Base-by-base conservation (phyloP, 768 basidiomycete genomes). In the Xerocomus spinulosus region DNA sequence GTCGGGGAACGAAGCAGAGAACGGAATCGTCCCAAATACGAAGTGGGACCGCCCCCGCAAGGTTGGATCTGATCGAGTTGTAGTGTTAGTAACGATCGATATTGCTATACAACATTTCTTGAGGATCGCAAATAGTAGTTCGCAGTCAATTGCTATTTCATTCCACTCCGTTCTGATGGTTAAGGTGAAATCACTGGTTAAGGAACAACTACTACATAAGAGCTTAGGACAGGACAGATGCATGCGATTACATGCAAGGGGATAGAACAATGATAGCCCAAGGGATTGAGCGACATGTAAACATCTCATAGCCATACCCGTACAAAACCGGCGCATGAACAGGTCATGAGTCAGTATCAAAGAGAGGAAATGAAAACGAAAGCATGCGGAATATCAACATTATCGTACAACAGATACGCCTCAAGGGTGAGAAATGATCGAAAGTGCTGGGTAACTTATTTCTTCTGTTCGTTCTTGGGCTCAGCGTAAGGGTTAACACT, bases 401-500 rank as follows among this genome's bases (percentile, higher is more conserved):
- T 66, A 67, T 56, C 54, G 57, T 67, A 67, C 66, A 67, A 58
- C 55, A 55, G 39, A 53, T 52, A 45, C 18, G 29, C 44, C 42
- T 44, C 47, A 21, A 37, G 34, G 14, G 40, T 13, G 43, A 47
- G 49, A 42, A 49, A 20, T 35, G 45, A 39, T 28, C 15, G 13
- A 10, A 28, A 26, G 42, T 9, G 26, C 34, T 12, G 52, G 44
- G 51, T 48, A 48, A 46, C 56, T 68, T 57, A 73, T 66, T 74
- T 74, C 50, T 42, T 52, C 33, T 41, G 53, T 40, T 53, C 57
- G 26, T 2, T 25, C 67, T 78, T 79, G 54, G 72, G 68, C 51
- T 78, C 77, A 34, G 89, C 84, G 67, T 89, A 94, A 8, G 92
- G 92, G 63, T 93, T 93, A 61, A 92, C 88, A 59, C 91, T 92